Evolutionary conservation across 2,329 filamentous ascomycete genomes (phyloP), one percentile per base, ranked within the genome.

Genomic region (Fusarium aywerte): DNA sequence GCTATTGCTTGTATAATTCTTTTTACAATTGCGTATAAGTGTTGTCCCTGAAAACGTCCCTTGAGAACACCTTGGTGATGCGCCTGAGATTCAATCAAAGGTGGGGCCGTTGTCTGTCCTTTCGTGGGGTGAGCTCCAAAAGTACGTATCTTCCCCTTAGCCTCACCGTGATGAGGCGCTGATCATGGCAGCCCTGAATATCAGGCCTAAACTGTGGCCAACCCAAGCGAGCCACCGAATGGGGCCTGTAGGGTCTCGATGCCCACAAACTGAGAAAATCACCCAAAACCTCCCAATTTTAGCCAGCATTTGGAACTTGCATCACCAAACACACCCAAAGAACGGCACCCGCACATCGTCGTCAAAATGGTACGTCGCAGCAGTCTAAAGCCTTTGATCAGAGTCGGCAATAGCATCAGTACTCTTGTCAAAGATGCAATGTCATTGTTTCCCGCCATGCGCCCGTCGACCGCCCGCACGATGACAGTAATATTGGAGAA

Each of bases 301-400:
- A 73, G 70, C 67, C 71, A 63, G 67, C 69, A 71, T 71, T 72
- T 62, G 75, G 74, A 77, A 77, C 76, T 78, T 72, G 74, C 78
- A 80, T 81, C 77, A 78, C 77, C 78, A 79, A 77, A 78, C 75
- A 77, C 75, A 77, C 76, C 76, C 74, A 77, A 76, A 70, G 69
- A 74, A 80, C 79, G 78, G 77, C 78, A 79, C 75, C 27, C 77
- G 70, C 77, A 78, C 75, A 79, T 74, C 76, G 79, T 80, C 80
- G 81, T 79, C 81, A 83, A 83, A 78, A 83, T 83, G 81, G 81
- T 80, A 80, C 64, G 79, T 79, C 71, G 57, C 69, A 65, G 35
- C 68, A 71, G 59, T 25, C 65, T 52, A 69, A 58, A 67, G 56
- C 45, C 60, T 47, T 35, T 58, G 32, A 51, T 47, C 52, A 64